Conservation (phyloP, 2,329 filamentous ascomycete genomes). For the Orbilia blumenaviensis region DNA sequence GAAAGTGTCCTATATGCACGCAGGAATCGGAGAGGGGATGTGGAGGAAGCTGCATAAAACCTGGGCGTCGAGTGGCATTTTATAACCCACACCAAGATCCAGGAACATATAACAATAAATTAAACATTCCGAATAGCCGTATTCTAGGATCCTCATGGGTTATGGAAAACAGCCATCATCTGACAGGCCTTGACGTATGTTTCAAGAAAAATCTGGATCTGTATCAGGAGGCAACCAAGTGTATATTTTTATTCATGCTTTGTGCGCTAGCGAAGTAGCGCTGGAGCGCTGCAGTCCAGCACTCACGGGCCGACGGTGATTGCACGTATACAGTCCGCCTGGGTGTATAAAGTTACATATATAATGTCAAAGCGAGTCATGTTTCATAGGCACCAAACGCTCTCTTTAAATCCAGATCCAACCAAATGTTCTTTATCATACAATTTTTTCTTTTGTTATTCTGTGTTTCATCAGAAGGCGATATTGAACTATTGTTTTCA, state of each 20-base stretch:
- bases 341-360: constrained; percentile 12
- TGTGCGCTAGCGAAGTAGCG: not conserved
- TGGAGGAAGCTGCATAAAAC: constrained; percentile 8
- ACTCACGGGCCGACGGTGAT: constrained; percentile 43
- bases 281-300: constrained; percentile 18
- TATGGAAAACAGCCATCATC: not conserved
- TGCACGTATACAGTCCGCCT: constrained; percentile 32
- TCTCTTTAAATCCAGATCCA: not conserved
- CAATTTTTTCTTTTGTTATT: no score
- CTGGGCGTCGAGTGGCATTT: constrained; percentile 20
- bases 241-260: not conserved
- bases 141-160: not conserved
- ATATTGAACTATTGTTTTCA: no score
- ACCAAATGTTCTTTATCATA: no score
- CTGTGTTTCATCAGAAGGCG: no score
- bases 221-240: constrained; percentile 12
- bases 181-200: constrained; percentile 21
- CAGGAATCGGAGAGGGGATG: constrained; percentile 3
- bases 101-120: constrained; percentile 24
- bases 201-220: constrained; percentile 26
- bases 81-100: constrained; percentile 23
- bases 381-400: not conserved
- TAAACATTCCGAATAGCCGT: constrained; percentile 33
- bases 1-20: not conserved
- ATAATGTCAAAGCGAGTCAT: constrained; percentile 16